Base-by-base conservation (phyloP, 164 flowering plant species). In the Malania oleifera region DNA sequence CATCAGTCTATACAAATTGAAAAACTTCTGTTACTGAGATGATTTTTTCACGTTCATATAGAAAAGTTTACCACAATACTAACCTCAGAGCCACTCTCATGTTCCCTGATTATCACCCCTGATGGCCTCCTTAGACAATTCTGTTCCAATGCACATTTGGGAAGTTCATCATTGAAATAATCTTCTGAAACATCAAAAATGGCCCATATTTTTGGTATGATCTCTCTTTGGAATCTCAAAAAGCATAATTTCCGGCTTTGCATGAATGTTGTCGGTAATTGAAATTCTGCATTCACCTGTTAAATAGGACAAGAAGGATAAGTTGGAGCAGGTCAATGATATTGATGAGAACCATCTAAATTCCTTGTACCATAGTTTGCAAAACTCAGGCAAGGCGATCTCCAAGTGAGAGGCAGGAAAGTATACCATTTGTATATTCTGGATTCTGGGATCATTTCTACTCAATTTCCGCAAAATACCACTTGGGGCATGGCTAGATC, bases 71-170 rank as follows among this genome's bases (percentile, higher is more conserved):
- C 9, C 24, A 31, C 20, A 15, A 7, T 23, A 20, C 27, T 41
- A 13, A 43, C 62, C 62, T 59, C 40, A 20, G 53, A 46, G 14
- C 8, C 7, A 18, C 31, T 23, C 3, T n/a, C 40, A 7, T 3
- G 12, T 7, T 12, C 25, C 53, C 52, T 29, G 12, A 59, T 35
- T 47, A 59, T 20, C 20, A 59, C 19, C 12, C 53, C 62, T 31
- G 62, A 59, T 37, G 43, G 52, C 52, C 54, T 46, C 62, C 43
- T 59, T 17, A 39, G 27, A 22, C 52, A 34, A 13, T 12, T 59
- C 25, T 19, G 5, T 8, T 46, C 31, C 14, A 20, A 3, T 1
- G 17, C 20, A 3, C 17, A 28, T 17, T 4, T 37, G 11, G 5
- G n/a, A 20, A 19, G 19, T 12, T 1, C 20, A 29, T 46, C 12